phyloP scores from a whole-genome alignment of 164 flowering plant species.

The Warburgia ugandensis region DNA sequence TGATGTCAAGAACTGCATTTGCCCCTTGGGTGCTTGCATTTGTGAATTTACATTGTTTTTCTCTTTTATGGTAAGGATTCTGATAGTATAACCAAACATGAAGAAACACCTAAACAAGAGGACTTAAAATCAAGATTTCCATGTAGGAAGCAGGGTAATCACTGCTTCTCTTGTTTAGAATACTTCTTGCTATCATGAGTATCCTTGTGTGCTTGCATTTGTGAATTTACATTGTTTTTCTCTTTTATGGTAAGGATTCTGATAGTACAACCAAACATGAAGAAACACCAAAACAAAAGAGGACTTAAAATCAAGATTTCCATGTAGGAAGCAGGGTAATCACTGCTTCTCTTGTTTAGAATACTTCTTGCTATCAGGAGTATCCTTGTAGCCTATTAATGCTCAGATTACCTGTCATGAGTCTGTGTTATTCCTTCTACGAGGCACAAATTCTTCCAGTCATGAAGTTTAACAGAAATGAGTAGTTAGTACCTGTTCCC shows the following conservation, averaged over 20 bases:
- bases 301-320: background rate
- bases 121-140: background rate
- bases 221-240: background rate
- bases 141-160: background rate
- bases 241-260: background rate
- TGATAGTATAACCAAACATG: background rate
- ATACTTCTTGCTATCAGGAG: background rate
- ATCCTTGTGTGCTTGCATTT: background rate
- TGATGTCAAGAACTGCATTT: conserved; percentile 5
- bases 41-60: background rate
- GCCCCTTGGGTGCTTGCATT: background rate
- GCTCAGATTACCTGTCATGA: background rate
- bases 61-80: background rate
- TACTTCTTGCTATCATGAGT: background rate
- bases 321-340: background rate
- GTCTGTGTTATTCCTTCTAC: conserved; percentile 4
- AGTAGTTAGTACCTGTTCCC: conserved; percentile 33
- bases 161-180: background rate
- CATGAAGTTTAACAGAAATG: conserved; percentile 1
- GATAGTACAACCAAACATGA: background rate
- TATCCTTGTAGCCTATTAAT: conserved; percentile 6
- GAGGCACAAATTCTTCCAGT: conserved; percentile 3
- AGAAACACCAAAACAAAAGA: background rate
- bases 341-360: background rate
- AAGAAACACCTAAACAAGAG: background rate